A percentile compares a stretch with the other conserved stretches of the same genome.
phyloP scores from a whole-genome alignment of 352 stramenopile genomes.

The Vaucheria bursata region DNA sequence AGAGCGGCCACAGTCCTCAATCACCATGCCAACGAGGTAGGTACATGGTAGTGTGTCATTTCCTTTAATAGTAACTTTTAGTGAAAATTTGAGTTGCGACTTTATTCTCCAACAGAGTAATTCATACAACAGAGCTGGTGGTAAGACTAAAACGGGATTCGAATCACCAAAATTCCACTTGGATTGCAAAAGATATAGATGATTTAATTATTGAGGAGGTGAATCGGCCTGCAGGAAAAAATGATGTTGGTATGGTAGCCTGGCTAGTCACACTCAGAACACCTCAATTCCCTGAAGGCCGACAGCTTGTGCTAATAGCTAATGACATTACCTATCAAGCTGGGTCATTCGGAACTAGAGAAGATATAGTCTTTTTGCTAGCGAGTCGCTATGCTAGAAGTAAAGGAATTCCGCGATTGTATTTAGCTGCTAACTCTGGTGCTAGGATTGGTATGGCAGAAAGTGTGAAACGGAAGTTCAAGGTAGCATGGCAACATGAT shows the following conservation, averaged over 20 bases:
- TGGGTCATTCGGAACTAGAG: conserved; percentile 95
- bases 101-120: conserved; percentile 51
- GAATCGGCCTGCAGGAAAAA: conserved; percentile 78
- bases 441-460: conserved; percentile 96
- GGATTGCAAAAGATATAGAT: conserved; percentile 30
- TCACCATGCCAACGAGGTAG: conserved; percentile 21
- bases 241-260: conserved; percentile 99
- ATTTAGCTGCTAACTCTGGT: conserved; percentile 97
- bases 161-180: conserved; percentile 12
- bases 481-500: conserved; percentile 93
- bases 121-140: conserved; percentile 60
- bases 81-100: no score
- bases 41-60: no score
- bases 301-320: conserved; percentile 95
- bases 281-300: conserved; percentile 83
- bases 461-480: conserved; percentile 92
- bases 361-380: conserved; percentile 96
- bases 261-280: conserved; percentile 96
- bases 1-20: conserved; percentile 56
- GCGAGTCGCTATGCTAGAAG: conserved; percentile 48
- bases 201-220: conserved; percentile 54
- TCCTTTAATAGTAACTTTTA: no score
- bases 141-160: conserved; percentile 11
- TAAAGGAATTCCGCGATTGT: conserved; percentile 65
- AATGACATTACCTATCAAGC: conserved; percentile 98